Conservation (phyloP, 306 rosid species). For the Elaeagnus macrophylla region DNA sequence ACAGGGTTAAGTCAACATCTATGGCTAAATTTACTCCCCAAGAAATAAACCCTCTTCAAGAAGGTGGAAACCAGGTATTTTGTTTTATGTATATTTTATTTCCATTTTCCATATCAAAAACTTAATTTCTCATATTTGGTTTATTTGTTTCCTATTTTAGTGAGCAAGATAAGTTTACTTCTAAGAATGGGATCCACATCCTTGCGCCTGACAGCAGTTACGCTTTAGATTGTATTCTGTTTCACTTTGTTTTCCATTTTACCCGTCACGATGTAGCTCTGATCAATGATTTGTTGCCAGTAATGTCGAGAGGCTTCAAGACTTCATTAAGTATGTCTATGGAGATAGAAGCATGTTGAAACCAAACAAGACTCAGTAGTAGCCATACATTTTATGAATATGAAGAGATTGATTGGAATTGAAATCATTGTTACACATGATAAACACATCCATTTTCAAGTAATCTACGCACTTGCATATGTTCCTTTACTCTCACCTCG, state of each 20-base stretch:
- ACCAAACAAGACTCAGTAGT: no score
- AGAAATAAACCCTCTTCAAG: constrained; percentile 90
- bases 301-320: constrained; percentile 81
- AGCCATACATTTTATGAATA: no score
- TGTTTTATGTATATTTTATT: constrained; percentile 15
- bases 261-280: constrained; percentile 19
- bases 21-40: constrained; percentile 94
- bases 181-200: constrained; percentile 87
- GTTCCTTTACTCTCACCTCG: no score
- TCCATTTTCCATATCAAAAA: constrained; percentile 10
- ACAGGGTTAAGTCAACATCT: constrained; percentile 83
- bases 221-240: constrained; percentile 8
- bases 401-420: no score
- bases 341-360: constrained; percentile 27
- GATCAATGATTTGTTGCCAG: constrained; percentile 50
- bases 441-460: no score
- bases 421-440: no score
- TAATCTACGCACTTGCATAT: no score
- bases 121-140: constrained; percentile 16
- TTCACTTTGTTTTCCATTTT: constrained; percentile 1
- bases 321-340: constrained; percentile 85
- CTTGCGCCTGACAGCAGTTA: constrained; percentile 76
- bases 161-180: constrained; percentile 73
- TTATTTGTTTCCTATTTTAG: constrained; percentile 33
- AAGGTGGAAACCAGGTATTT: constrained; percentile 88